These are phyloP conservation scores for Fomitopsis palustris DNA, from an alignment of 1,284 basidiomycete genomes.

Conservation along the genomic window DNA sequence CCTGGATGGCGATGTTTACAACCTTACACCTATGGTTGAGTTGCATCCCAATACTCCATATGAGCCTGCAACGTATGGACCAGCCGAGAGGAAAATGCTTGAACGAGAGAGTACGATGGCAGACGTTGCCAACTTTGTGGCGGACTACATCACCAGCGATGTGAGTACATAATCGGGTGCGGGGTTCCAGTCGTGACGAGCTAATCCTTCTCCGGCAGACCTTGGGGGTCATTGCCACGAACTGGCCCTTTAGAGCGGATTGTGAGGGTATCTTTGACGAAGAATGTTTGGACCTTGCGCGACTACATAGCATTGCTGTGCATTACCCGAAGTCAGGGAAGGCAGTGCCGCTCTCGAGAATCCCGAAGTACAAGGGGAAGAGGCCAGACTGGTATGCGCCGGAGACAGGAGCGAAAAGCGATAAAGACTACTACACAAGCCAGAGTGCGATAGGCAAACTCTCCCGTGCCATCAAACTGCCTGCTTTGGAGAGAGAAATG, in stretches of 20 bases:
- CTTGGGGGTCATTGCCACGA: constrained; percentile 56
- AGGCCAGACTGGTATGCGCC: constrained; percentile 67
- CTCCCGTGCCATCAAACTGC: constrained; percentile 53
- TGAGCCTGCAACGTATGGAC: constrained; percentile 47
- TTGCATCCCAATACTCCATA: constrained; percentile 21
- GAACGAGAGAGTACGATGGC: constrained; percentile 55
- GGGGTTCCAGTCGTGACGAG: background rate
- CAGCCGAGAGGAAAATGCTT: constrained; percentile 45
- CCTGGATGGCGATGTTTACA: constrained; percentile 59
- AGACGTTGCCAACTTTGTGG: constrained; percentile 72
- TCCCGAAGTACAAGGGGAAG: constrained; percentile 43
- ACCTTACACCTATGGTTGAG: constrained; percentile 36
- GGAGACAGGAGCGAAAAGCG: constrained; percentile 42
- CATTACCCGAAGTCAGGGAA: constrained; percentile 65
- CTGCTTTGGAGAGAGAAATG: constrained; percentile 28
- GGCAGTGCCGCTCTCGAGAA: constrained; percentile 42
- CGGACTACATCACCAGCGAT: constrained; percentile 68
- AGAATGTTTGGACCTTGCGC: constrained; percentile 59
- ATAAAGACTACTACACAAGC: constrained; percentile 46
- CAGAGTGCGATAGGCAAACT: constrained; percentile 50
- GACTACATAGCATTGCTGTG: constrained; percentile 66
- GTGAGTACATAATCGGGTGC: constrained; percentile 28
- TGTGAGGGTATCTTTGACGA: constrained; percentile 52
- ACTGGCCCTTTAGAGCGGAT: constrained; percentile 68
- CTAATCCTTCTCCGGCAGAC: constrained; percentile 31